Evolutionary conservation across 2,329 filamentous ascomycete genomes (phyloP), one percentile per base, ranked within the genome.

Genomic region (Ophioceras dolichostomum): DNA sequence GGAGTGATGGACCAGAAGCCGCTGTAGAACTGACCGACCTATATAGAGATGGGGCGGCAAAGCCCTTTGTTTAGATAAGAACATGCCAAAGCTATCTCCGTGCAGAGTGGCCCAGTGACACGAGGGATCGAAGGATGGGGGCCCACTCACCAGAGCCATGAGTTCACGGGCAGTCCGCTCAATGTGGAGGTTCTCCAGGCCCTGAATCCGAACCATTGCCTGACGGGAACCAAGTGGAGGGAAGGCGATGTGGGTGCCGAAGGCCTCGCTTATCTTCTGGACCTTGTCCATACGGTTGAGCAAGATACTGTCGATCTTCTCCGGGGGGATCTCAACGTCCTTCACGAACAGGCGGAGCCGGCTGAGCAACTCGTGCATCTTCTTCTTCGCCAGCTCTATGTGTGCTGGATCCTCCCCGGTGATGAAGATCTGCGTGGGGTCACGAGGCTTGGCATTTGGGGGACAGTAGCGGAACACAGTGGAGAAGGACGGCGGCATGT

Each of bases 11-110:
- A 94, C 89, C 91, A 98, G 10, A 85, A 87, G 17, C 88, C 88
- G 54, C 86, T 91, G 62, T 98, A 98, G 59, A 96, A 98, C 62
- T 98, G 91, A 26, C 89, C 88, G 45, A 88, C 87, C 83, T 88
- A 45, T 10, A 30, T 19, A n/a, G n/a, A n/a, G n/a, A 10, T 18
- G 13, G 27, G 22, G 8, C n/a, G 28, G 17, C 12, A 31, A 16
- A 22, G 19, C 4, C 36, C n/a, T n/a, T n/a, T n/a, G n/a, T n/a
- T n/a, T n/a, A n/a, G n/a, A n/a, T n/a, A n/a, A n/a, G n/a, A n/a
- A n/a, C n/a, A n/a, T n/a, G n/a, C n/a, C 36, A 8, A n/a, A 18
- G 4, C 22, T 6, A n/a, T 32, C 21, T 22, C 22, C 8, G 13
- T 6, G 32, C 27, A 38, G 44, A 34, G 6, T 13, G 17, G 20